Percentiles rank a stretch among this genome's conserved stretches.
Evolutionary conservation across 805 yeast species (phyloP).

Genomic region (Candida tibetensis): DNA sequence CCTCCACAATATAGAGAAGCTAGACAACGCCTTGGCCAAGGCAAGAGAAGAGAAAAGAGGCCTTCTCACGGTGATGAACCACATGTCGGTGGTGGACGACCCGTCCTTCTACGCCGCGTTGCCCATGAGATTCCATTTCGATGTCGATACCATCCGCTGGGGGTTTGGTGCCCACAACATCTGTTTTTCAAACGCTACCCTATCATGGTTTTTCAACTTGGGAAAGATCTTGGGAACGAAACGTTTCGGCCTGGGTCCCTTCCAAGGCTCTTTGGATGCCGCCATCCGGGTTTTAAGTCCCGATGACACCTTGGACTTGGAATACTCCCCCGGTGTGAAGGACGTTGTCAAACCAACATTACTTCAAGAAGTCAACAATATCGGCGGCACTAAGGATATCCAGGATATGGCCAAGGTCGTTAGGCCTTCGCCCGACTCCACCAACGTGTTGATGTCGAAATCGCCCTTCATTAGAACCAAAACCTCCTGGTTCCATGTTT

Average conservation of each 20-base stretch:
- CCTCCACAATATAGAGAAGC: conserved; percentile 57
- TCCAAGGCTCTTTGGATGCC: conserved; percentile 87
- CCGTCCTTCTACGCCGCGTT: conserved; percentile 86
- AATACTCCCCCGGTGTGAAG: conserved; percentile 33
- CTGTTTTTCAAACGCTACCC: conserved; percentile 61
- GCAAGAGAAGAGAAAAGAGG: conserved; percentile 71
- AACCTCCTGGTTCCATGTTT: conserved; percentile 89
- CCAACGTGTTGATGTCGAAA: conserved; percentile 23
- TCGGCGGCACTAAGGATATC: conserved; percentile 4
- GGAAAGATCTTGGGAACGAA: conserved; percentile 88
- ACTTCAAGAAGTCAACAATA: conserved; percentile 38
- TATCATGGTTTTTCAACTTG: conserved; percentile 67
- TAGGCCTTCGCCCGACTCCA: conserved; percentile 29
- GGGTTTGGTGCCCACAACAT: conserved; percentile 91
- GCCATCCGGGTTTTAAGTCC: conserved; percentile 77
- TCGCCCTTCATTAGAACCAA: conserved; percentile 58
- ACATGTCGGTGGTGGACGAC: conserved; percentile 89
- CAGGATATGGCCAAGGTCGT: conserved; percentile 18
- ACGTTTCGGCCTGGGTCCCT: conserved; percentile 90
- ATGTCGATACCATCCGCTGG: conserved; percentile 78
- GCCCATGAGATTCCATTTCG: conserved; percentile 64
- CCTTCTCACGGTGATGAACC: conserved; percentile 84
- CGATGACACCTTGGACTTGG: conserved; percentile 59
- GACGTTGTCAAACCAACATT: conserved; percentile 29
- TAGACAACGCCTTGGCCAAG: conserved; percentile 61